Evolutionary conservation across 1,284 basidiomycete species (phyloP).

Genomic region (Ceratobasidium theobromae): DNA sequence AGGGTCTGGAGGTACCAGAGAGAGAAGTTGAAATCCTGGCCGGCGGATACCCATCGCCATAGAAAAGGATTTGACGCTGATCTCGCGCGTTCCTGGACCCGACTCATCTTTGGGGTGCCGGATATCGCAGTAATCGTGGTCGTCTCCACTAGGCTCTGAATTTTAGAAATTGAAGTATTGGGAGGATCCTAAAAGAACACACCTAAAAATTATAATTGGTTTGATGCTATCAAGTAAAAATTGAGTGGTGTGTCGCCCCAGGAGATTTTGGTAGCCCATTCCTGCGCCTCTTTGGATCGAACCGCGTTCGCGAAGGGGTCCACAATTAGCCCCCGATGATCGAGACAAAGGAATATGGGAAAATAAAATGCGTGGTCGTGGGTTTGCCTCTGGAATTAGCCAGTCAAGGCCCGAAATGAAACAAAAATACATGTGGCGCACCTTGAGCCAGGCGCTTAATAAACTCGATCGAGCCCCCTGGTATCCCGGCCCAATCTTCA

Average conservation of each 20-base stretch:
- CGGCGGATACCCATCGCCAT: constrained; percentile 72
- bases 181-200: constrained; percentile 12
- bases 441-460: constrained; percentile 59
- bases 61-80: constrained; percentile 84
- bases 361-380: constrained; percentile 66
- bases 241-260: constrained; percentile 68
- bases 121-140: constrained; percentile 86
- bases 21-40: constrained; percentile 85
- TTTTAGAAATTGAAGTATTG: constrained; percentile 41
- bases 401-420: constrained; percentile 13
- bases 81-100: constrained; percentile 53
- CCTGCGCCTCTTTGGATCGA: constrained; percentile 73
- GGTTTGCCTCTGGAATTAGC: constrained; percentile 38
- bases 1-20: constrained; percentile 55
- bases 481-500: constrained; percentile 61
- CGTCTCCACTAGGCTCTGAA: constrained; percentile 60
- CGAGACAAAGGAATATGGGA: constrained; percentile 82
- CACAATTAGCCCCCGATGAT: constrained; percentile 68
- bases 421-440: constrained; percentile 40
- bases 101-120: constrained; percentile 48
- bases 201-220: constrained; percentile 75
- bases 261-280: constrained; percentile 76
- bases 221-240: constrained; percentile 68
- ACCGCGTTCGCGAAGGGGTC: constrained; percentile 70
- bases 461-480: constrained; percentile 69